phyloP scores from a whole-genome alignment of 768 basidiomycete species.

The Leucocoprinus leucothites region DNA sequence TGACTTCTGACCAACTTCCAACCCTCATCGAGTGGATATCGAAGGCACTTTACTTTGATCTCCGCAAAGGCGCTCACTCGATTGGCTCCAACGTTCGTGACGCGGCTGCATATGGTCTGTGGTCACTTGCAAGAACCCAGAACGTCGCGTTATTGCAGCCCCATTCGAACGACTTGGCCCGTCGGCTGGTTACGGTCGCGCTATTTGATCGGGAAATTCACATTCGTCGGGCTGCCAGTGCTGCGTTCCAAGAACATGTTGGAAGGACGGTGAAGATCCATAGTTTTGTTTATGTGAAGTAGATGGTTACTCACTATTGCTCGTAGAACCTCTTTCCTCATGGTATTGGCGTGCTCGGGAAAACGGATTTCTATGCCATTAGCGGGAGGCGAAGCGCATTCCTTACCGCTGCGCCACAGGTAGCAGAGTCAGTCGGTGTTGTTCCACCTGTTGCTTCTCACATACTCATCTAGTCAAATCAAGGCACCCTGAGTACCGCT shows the following conservation, averaged over 20 bases:
- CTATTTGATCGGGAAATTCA: slow-evolving; percentile 93
- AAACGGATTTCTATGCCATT: slow-evolving; percentile 94
- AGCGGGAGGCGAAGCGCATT: slow-evolving; percentile 84
- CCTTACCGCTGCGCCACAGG: slow-evolving; percentile 78
- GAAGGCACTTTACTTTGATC: slow-evolving; percentile 89
- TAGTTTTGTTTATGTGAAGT: slow-evolving; percentile 1
- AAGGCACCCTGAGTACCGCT: slow-evolving; percentile 79
- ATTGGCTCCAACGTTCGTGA: slow-evolving; percentile 95
- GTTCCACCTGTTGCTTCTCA: background rate
- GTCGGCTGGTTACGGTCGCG: slow-evolving; percentile 71
- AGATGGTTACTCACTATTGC: slow-evolving; percentile 13
- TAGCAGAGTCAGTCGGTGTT: slow-evolving; percentile 68
- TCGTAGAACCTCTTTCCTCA: slow-evolving; percentile 83
- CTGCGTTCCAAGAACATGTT: slow-evolving; percentile 96
- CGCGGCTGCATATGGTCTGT: slow-evolving; percentile 90
- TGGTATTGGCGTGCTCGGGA: slow-evolving; percentile 89
- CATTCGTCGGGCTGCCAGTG: slow-evolving; percentile 93
- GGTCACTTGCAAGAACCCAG: slow-evolving; percentile 88
- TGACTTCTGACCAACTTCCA: slow-evolving; percentile 53
- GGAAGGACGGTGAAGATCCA: slow-evolving; percentile 74
- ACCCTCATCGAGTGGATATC: slow-evolving; percentile 75
- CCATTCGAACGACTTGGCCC: slow-evolving; percentile 65
- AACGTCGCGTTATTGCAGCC: slow-evolving; percentile 54
- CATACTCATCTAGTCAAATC: slow-evolving; percentile 8
- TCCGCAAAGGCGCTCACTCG: slow-evolving; percentile 88